Evolutionary conservation across 345 rosid genomes (phyloP), one percentile per base, ranked within the genome.

Genomic region (Carallia pectinifolia): DNA sequence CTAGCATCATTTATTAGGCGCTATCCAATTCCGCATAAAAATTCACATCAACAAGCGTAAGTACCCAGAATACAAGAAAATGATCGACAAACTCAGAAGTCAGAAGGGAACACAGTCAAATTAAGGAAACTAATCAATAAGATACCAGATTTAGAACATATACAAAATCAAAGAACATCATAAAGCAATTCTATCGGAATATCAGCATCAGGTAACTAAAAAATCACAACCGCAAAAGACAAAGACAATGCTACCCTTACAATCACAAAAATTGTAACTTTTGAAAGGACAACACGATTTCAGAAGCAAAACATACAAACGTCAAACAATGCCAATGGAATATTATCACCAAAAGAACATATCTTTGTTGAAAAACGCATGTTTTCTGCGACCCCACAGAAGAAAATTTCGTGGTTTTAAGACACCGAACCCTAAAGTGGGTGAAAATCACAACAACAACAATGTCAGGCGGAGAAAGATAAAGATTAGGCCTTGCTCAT

Each of bases 201-300:
- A 40, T 58, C 37, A 53, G 36, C 34, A 44, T 44, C 66, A 62
- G 38, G 38, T 10, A 23, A 58, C 12, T 53, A 4, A 61, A 68
- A 68, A 67, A 27, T 7, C 29, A 56, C 66, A 48, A 19, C 53
- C 55, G 23, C 23, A 23, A 23, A 33, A 47, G 64, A 48, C 8
- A 33, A 30, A 19, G 60, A 16, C 71, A 70, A 71, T 37, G 23
- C 30, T 53, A 65, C n/a, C 58, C 33, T 15, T 37, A 33, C 33
- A 66, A 27, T 54, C 69, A 52, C 64, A 27, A 55, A 23, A 66
- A 58, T 71, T 71, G 67, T 62, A 58, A 58, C 79, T 48, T 64
- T 31, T 38, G 64, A 71, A 27, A 44, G 5, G 69, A 39, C 2
- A 34, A 38, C 17, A 63, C 34, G 48, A 70, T 59, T 75, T 52